Base-by-base conservation (phyloP, 1,139 yeast genomes). In the Saccharomyces hybrid region DNA sequence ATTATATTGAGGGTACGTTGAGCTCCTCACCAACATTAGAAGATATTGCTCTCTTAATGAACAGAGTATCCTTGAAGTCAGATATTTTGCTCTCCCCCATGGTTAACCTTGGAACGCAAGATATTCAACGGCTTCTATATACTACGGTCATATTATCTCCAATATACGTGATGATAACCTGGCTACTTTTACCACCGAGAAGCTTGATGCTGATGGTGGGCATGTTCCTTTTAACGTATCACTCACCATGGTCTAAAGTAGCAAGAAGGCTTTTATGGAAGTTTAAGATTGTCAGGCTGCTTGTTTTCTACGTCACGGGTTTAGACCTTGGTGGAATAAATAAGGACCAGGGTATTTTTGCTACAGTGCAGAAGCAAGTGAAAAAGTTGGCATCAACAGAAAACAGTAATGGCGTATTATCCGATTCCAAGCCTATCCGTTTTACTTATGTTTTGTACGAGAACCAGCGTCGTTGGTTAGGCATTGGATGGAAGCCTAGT, bases 401-500 rank as follows among this genome's bases (percentile, higher is more conserved):
- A 46, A 28, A 28, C 6, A 51, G 54, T 1, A 58, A 52, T 38
- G 58, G 57, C 11, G 54, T 48, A 5, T 52, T 34, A 49, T 41
- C 29, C 8, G 31, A 26, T 16, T 26, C 26, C 14, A 84, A 81
- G 62, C 78, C 96, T 3, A 91, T 88, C 27, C 75, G 93, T 57
- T 93, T 91, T 69, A 89, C 98, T 5, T 93, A 90, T 70, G 97
- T 90, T 1, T 77, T 93, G n/a, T 90, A 85, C 71, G 99, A 93
- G 70, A 93, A 93, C 70, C 99, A 93, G 73, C 83, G 99, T 67
- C 84, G 95, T 65, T 93, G 99, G 99, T 77, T 93, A 48, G 99
- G 98, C 8, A 88, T 93, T 64, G 99, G 99, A 11, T 93, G 99
- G 99, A 93, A 98, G 0, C 77, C 95, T 9, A 93, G 90, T 67